Conservation (phyloP, 2,329 filamentous ascomycete species). For the Tolypocladium paradoxum region DNA sequence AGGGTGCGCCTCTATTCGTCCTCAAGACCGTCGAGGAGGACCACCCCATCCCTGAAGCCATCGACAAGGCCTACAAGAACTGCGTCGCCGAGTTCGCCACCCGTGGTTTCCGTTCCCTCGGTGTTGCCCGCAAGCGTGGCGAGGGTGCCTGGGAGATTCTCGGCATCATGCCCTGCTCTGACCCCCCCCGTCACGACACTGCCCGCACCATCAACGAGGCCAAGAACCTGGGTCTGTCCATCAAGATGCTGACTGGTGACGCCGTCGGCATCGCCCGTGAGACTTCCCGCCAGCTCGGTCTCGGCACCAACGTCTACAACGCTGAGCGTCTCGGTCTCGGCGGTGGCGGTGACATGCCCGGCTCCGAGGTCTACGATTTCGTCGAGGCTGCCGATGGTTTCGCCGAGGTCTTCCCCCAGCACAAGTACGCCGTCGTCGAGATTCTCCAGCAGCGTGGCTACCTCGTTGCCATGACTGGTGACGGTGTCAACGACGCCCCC, state of each 20-base stretch:
- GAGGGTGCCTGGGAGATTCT: constrained; percentile 80
- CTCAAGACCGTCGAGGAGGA: constrained; percentile 81
- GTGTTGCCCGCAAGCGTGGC: constrained; percentile 82
- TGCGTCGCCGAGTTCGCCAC: constrained; percentile 86
- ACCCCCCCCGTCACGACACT: constrained; percentile 84
- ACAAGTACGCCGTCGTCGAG: constrained; percentile 92
- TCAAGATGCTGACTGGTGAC: constrained; percentile 95
- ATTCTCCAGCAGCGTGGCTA: constrained; percentile 90
- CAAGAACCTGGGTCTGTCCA: constrained; percentile 75
- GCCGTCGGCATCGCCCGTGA: constrained; percentile 88
- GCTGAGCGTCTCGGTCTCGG: constrained; percentile 85
- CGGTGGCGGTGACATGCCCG: constrained; percentile 84
- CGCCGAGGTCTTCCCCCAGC: constrained; percentile 87
- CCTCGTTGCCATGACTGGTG: constrained; percentile 91
- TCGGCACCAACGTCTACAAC: constrained; percentile 90
- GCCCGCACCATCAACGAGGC: constrained; percentile 84
- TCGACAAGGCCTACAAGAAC: constrained; percentile 81
- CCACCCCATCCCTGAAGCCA: constrained; percentile 62
- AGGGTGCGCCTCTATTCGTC: constrained; percentile 82
- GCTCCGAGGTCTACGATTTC: constrained; percentile 90
- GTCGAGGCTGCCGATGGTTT: constrained; percentile 93
- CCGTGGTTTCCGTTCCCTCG: constrained; percentile 88
- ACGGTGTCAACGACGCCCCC: constrained; percentile 89
- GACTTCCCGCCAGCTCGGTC: constrained; percentile 81
- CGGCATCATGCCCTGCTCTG: constrained; percentile 89